Percentiles rank a stretch among this genome's conserved stretches.
Conservation (phyloP, 768 basidiomycete species). For the Boletus rubropictus region DNA sequence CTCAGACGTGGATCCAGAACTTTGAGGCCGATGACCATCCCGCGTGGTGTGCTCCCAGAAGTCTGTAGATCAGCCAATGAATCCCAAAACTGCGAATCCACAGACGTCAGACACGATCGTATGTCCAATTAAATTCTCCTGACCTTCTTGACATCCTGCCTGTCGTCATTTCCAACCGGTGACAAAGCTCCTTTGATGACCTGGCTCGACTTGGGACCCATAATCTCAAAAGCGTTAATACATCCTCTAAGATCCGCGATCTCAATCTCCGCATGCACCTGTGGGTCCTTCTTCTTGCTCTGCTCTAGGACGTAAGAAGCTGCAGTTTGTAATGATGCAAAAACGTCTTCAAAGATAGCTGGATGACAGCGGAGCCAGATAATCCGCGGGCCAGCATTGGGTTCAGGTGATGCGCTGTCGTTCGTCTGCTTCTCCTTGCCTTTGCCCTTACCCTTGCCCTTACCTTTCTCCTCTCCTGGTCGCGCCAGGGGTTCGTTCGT, state of each 20-base stretch:
- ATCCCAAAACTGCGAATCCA: constrained; percentile 43
- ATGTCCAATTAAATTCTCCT: background rate
- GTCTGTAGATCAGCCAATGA: constrained; percentile 55
- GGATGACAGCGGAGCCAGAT: constrained; percentile 84
- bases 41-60: constrained; percentile 61
- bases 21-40: constrained; percentile 70
- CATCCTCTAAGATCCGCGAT: constrained; percentile 67
- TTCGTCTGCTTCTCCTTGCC: constrained; percentile 32
- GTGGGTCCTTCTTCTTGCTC: constrained; percentile 22
- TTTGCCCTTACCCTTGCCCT: background rate
- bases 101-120: background rate
- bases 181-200: constrained; percentile 61
- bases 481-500: background rate
- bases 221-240: constrained; percentile 80
- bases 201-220: constrained; percentile 79
- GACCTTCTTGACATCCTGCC: constrained; percentile 58
- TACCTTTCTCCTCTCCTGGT: constrained; percentile 7
- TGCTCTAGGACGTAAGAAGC: constrained; percentile 46
- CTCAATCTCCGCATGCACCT: constrained; percentile 41
- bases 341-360: constrained; percentile 53
- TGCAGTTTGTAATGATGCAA: constrained; percentile 44
- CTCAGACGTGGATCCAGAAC: constrained; percentile 90
- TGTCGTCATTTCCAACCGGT: constrained; percentile 42
- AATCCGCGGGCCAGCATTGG: constrained; percentile 30
- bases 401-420: constrained; percentile 3